These are phyloP conservation scores for Helotiales sp. DNA, from an alignment of 2,329 filamentous ascomycete species.

Conservation along the genomic window DNA sequence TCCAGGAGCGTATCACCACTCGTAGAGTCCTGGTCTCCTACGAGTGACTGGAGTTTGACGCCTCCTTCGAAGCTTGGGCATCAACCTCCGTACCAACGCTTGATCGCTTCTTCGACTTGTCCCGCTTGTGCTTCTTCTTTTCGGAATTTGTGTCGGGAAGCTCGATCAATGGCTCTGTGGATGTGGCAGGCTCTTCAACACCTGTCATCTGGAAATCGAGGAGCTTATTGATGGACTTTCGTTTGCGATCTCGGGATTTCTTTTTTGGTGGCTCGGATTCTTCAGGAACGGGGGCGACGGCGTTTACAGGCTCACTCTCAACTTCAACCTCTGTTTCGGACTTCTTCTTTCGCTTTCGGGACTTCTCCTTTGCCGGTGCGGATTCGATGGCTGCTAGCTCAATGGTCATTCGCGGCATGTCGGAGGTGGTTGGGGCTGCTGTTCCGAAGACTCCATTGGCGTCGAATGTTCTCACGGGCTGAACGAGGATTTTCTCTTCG, in stretches of 20 bases:
- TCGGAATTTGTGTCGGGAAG: conserved; percentile 25
- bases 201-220: not conserved
- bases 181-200: not conserved
- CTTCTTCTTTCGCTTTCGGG: conserved; percentile 7
- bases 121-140: conserved; percentile 21
- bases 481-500: not conserved
- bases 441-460: not conserved
- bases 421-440: not conserved
- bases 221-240: conserved; percentile 2
- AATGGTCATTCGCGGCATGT: not conserved
- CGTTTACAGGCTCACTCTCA: not conserved
- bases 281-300: too few relatives aligned
- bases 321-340: not conserved
- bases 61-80: conserved; percentile 21
- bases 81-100: conserved; percentile 12
- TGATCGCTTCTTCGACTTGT: conserved; percentile 22
- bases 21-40: conserved; percentile 44
- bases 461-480: not conserved
- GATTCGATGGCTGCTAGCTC: not conserved
- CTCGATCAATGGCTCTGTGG: conserved; percentile 22
- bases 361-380: not conserved
- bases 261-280: conserved; percentile 9
- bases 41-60: conserved; percentile 44
- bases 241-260: not conserved
- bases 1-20: conserved; percentile 44